Evolutionary conservation across 805 yeast species (phyloP), one percentile per base, ranked within the genome.

Genomic region (Yarrowia yakushimensis): DNA sequence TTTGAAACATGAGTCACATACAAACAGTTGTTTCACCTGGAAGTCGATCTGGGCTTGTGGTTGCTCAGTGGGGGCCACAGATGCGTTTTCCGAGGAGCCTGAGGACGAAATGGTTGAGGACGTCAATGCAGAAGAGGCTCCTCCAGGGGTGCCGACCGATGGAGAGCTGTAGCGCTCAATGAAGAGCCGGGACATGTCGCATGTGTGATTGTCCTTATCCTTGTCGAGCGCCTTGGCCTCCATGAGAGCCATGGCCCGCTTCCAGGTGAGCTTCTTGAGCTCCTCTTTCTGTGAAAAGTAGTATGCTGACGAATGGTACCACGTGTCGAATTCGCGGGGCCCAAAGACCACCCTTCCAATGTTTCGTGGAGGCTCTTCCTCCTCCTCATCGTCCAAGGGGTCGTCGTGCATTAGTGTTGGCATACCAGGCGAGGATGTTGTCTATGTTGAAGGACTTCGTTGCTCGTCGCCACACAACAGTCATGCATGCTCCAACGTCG

Each of bases 271-370:
- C 62, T 50, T 48, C 31, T 48, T 46, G 62, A 28, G 62, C 48
- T 60, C 61, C 20, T 36, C 39, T 23, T 54, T 36, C 23, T 43
- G 74, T 50, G 78, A 78, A 60, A 73, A 74, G 66, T 91, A 89
- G 71, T 90, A 87, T 0, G 90, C 96, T 3, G 89, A 82, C 68
- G 88, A 87, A 0, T 96, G 94, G 71, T 87, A 91, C 97, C 97
- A 90, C 2, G 97, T 86, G 62, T 84, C 80, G 65, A 92, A 84
- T 64, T 81, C 81, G 67, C 78, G 80, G 20, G 80, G 78, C 0
- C 97, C 97, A 65, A 89, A 82, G 33, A 79, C 80, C 9, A 93
- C 88, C 25, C 80, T 72, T 8, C 71, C 73, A 43, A 92, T 85
- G 76, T 92, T 92, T 13, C 88, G 63, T 0, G 62, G 62, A 31